These are phyloP conservation scores for Magnaporthiopsis incrustans DNA, from an alignment of 2,329 filamentous ascomycete species.

Conservation along the genomic window DNA sequence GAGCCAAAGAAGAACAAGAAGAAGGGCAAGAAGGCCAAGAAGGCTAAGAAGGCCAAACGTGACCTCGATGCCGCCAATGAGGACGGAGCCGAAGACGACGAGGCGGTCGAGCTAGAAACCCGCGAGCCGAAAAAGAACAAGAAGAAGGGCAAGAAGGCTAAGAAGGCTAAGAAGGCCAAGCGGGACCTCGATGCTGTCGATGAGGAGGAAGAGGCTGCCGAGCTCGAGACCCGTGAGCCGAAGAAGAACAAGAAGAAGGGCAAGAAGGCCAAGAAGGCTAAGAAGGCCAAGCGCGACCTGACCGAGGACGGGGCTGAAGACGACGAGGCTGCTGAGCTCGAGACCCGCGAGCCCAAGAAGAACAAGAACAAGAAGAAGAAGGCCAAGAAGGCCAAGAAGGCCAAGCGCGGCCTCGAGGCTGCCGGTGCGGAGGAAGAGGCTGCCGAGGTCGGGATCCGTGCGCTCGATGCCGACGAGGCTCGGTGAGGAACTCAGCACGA, in stretches of 20 bases:
- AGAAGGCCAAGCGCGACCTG: slow-evolving; percentile 5
- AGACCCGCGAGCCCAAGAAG: slow-evolving; percentile 14
- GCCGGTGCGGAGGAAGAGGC: slow-evolving; percentile 6
- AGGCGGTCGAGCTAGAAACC: slow-evolving; percentile 11
- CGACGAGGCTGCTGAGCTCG: slow-evolving; percentile 10
- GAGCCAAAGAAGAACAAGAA: not conserved
- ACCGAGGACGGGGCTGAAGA: not conserved
- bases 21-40: slow-evolving; percentile 5
- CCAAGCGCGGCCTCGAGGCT: slow-evolving; percentile 4
- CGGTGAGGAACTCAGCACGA: not conserved
- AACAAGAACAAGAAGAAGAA: slow-evolving; percentile 7
- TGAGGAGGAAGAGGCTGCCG: slow-evolving; percentile 5
- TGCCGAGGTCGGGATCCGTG: slow-evolving; percentile 10
- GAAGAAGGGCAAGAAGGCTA: slow-evolving; percentile 9
- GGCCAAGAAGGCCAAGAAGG: slow-evolving; percentile 14
- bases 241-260: not conserved
- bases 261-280: slow-evolving; percentile 6
- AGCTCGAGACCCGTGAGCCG: slow-evolving; percentile 10
- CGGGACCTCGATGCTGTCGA: not conserved
- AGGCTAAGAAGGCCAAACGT: slow-evolving; percentile 7
- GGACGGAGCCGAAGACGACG: not conserved
- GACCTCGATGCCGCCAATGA: slow-evolving; percentile 6
- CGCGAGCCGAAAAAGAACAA: slow-evolving; percentile 13
- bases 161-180: slow-evolving; percentile 13
- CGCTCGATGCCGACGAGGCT: not conserved